Conservation (phyloP, 2,329 filamentous ascomycete genomes). For the Penicillium sclerotigenum region DNA sequence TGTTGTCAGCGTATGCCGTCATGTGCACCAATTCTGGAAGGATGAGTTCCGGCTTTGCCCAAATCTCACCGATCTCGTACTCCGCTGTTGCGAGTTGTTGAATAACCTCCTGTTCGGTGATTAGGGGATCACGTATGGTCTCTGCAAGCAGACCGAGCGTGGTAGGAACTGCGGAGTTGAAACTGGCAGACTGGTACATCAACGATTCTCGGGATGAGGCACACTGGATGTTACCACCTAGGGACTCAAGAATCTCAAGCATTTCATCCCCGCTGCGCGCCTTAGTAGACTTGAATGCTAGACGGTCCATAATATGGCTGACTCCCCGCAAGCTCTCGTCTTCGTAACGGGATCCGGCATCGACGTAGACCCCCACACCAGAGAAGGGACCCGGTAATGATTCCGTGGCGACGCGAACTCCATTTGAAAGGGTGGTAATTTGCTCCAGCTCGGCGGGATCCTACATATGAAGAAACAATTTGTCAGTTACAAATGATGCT, state of each 20-base stretch:
- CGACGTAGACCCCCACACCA: constrained; percentile 91
- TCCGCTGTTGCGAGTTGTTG: constrained; percentile 87
- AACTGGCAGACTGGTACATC: constrained; percentile 98
- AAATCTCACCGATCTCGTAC: constrained; percentile 96
- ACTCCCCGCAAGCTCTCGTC: constrained; percentile 79
- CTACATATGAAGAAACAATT: constrained; percentile 38
- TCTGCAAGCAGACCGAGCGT: constrained; percentile 85
- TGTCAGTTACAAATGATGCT: constrained; percentile 3
- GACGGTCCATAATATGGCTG: constrained; percentile 91
- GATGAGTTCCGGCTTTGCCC: constrained; percentile 95
- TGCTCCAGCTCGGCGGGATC: constrained; percentile 84
- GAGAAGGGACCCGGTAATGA: constrained; percentile 92
- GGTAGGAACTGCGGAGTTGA: constrained; percentile 84
- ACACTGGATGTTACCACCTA: constrained; percentile 96
- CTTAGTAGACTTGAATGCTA: constrained; percentile 88
- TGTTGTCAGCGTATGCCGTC: constrained; percentile 94
- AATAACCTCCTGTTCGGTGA: constrained; percentile 81
- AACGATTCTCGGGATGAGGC: constrained; percentile 90
- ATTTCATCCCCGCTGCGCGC: constrained; percentile 74
- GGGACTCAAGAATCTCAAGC: constrained; percentile 78
- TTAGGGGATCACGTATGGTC: constrained; percentile 80
- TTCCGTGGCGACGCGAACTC: constrained; percentile 90
- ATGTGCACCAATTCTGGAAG: constrained; percentile 92
- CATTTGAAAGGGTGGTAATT: constrained; percentile 86
- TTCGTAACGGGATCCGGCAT: constrained; percentile 92